phyloP scores from a whole-genome alignment of 164 flowering plant species.

The Umbilicus rupestris region DNA sequence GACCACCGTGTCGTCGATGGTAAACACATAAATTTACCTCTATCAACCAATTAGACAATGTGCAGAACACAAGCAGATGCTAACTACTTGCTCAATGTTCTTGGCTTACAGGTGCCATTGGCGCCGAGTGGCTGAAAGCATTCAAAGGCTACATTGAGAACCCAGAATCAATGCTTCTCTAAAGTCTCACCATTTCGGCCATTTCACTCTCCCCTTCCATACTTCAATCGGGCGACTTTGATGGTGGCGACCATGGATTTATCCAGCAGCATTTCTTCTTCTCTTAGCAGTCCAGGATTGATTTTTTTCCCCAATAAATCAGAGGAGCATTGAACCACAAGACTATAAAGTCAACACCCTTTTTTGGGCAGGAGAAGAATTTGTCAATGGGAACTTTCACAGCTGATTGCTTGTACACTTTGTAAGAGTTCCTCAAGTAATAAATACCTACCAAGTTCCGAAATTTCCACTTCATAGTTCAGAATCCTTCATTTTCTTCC shows the following conservation, averaged over 20 bases:
- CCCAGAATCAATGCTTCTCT: conserved; percentile 82
- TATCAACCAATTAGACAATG: background rate
- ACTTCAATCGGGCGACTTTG: background rate
- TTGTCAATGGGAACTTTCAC: background rate
- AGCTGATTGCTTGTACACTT: background rate
- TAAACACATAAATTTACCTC: conserved; percentile 15
- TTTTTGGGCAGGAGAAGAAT: background rate
- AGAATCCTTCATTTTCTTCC: no score
- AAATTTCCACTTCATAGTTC: no score
- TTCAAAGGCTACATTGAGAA: conserved; percentile 86
- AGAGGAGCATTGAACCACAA: background rate
- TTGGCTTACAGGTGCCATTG: conserved; percentile 61
- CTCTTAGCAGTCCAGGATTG: no score
- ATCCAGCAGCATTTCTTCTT: conserved; percentile 11
- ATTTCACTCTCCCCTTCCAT: background rate
- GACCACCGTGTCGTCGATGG: conserved; percentile 98
- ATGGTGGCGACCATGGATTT: background rate
- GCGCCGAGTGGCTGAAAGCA: conserved; percentile 89
- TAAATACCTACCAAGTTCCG: background rate
- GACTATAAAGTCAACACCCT: background rate
- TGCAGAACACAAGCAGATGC: background rate
- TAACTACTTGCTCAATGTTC: background rate
- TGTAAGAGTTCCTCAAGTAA: background rate
- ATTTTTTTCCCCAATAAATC: background rate
- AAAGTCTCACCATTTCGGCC: background rate